These are phyloP conservation scores for Penicillium concentricum DNA, from an alignment of 2,329 filamentous ascomycete species.

Conservation along the genomic window DNA sequence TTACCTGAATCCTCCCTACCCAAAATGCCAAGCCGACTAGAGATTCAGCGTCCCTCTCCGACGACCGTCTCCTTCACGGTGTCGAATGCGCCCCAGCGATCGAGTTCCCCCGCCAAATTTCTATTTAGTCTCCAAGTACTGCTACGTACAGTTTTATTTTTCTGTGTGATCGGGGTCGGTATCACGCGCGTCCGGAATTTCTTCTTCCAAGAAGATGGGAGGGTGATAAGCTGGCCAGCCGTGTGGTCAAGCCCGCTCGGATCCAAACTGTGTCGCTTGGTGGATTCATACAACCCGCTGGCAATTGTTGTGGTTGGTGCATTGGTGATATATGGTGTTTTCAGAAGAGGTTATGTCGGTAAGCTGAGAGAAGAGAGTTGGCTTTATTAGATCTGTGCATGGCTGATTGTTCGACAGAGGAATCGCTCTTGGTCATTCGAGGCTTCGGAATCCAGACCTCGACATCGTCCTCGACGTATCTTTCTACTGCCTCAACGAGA, in stretches of 20 bases:
- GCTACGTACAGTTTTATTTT: constrained; percentile 45
- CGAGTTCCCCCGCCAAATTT: constrained; percentile 47
- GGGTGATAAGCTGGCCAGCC: constrained; percentile 28
- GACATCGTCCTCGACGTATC: constrained; percentile 66
- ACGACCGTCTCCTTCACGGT: constrained; percentile 93
- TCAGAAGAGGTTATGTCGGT: constrained; percentile 54
- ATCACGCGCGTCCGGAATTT: constrained; percentile 34
- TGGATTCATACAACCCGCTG: constrained; percentile 43
- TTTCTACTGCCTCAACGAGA: constrained; percentile 61
- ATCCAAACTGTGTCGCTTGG: constrained; percentile 33
- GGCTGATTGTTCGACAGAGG: constrained; percentile 55
- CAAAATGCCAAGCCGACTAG: constrained; percentile 59
- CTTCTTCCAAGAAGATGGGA: constrained; percentile 27
- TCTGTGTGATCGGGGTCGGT: constrained; percentile 40
- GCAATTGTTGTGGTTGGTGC: constrained; percentile 41
- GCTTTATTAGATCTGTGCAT: not conserved
- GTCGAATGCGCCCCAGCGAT: constrained; percentile 66
- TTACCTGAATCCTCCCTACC: not conserved
- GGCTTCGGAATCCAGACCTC: constrained; percentile 89
- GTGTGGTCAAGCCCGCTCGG: constrained; percentile 38
- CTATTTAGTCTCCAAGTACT: constrained; percentile 46
- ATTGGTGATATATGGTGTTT: constrained; percentile 45
- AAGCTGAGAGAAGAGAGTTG: constrained; percentile 1
- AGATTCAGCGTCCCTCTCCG: constrained; percentile 61
- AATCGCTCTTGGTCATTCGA: constrained; percentile 83